Evolutionary conservation across 345 rosid species (phyloP).

Genomic region (Pseudoturritis turrita): DNA sequence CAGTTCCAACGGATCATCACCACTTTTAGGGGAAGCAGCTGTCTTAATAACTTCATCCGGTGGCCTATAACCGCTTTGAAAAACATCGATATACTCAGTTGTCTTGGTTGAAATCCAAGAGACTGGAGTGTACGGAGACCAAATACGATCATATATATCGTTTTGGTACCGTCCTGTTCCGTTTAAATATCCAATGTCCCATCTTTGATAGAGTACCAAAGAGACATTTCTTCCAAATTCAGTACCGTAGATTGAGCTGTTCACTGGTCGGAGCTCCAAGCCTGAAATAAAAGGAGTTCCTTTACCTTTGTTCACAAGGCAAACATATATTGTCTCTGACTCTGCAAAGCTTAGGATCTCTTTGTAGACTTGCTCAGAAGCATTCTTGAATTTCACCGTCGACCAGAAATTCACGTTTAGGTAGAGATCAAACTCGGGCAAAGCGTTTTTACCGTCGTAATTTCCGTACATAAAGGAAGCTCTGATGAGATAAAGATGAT

Average conservation of each 20-base stretch:
- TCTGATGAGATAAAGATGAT: slow-evolving; percentile 33
- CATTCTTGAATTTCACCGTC: slow-evolving; percentile 30
- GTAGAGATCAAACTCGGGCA: slow-evolving; percentile 43
- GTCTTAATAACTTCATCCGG: slow-evolving; percentile 39
- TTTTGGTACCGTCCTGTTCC: slow-evolving; percentile 30
- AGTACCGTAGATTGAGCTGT: slow-evolving; percentile 19
- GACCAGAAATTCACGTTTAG: slow-evolving; percentile 39
- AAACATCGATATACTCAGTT: slow-evolving; percentile 16
- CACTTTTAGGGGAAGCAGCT: slow-evolving; percentile 25
- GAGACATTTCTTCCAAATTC: slow-evolving; percentile 27
- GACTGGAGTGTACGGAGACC: slow-evolving; percentile 28
- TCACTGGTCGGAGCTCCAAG: slow-evolving; percentile 42
- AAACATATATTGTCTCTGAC: slow-evolving; percentile 30
- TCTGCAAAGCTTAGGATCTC: slow-evolving; percentile 41
- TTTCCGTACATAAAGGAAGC: slow-evolving; percentile 45
- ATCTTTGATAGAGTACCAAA: slow-evolving; percentile 13
- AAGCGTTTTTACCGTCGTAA: slow-evolving; percentile 32
- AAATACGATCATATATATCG: slow-evolving; percentile 42
- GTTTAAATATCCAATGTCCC: slow-evolving; percentile 9
- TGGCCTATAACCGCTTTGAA: slow-evolving; percentile 30
- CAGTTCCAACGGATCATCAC: slow-evolving; percentile 13
- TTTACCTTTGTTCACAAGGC: slow-evolving; percentile 44
- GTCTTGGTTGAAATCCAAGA: slow-evolving; percentile 30
- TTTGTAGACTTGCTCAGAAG: background rate
- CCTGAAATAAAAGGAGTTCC: slow-evolving; percentile 52